phyloP scores from a whole-genome alignment of 2,329 filamentous ascomycete genomes.

The Diaporthe sp. region DNA sequence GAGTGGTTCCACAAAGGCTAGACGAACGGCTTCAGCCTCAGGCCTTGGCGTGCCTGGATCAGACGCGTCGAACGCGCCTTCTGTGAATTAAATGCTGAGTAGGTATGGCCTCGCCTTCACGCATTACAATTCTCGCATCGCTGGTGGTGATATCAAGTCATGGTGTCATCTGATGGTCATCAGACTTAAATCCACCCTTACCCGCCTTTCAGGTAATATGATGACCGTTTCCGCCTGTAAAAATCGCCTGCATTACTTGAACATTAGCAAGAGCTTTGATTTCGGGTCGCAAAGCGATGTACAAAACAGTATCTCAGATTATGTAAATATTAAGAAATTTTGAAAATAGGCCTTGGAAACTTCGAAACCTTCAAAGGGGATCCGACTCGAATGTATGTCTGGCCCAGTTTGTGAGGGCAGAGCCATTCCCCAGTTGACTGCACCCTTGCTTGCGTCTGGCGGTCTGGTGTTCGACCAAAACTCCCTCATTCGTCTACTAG shows the following conservation, averaged over 20 bases:
- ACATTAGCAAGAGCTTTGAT: too few relatives aligned
- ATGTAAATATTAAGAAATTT: too few relatives aligned
- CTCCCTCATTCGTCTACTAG: not conserved
- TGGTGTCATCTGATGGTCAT: not conserved
- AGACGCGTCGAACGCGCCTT: conserved; percentile 15
- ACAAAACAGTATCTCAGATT: too few relatives aligned
- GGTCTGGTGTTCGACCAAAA: not conserved
- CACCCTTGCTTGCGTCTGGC: not conserved
- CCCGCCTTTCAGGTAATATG: too few relatives aligned
- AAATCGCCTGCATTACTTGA: too few relatives aligned
- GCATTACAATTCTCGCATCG: not conserved
- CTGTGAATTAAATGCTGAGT: not conserved
- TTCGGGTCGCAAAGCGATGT: too few relatives aligned
- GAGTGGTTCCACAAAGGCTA: conserved; percentile 4
- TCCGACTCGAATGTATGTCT: too few relatives aligned
- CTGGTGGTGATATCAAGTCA: not conserved
- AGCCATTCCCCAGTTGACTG: not conserved
- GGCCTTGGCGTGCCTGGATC: not conserved
- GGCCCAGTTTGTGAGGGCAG: too few relatives aligned
- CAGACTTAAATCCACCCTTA: too few relatives aligned
- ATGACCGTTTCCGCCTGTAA: too few relatives aligned
- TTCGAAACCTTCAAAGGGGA: too few relatives aligned
- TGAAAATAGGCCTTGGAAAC: too few relatives aligned
- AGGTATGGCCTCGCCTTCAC: not conserved
- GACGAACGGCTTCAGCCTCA: conserved; percentile 1